Evolutionary conservation across 208 protist species (phyloP).

Genomic region (Tritrichomonas musculus): DNA sequence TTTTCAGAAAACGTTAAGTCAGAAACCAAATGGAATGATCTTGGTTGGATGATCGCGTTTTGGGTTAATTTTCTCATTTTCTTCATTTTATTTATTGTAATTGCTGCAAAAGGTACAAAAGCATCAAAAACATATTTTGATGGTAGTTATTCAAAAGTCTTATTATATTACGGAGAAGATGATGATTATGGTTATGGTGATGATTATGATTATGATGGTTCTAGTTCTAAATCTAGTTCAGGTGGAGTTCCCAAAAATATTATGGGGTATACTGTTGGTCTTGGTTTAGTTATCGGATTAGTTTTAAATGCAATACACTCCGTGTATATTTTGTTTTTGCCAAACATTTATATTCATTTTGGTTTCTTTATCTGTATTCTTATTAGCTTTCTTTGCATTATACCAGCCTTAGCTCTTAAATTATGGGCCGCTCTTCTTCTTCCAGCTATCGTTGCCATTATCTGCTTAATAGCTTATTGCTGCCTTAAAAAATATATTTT

Average conservation of each 20-base stretch:
- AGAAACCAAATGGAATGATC: not conserved
- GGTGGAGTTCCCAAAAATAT: not conserved
- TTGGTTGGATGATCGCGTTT: not conserved
- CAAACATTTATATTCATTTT: not conserved
- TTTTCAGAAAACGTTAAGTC: conserved; percentile 4
- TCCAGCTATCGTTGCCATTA: not conserved
- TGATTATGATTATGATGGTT: too few species aligned
- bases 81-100: not conserved
- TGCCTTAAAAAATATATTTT: not conserved
- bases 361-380: not conserved
- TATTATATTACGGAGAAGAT: too few species aligned
- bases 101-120: not conserved
- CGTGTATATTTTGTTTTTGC: not conserved
- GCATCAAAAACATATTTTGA: too few species aligned
- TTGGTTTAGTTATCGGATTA: not conserved
- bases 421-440: not conserved
- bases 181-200: too few species aligned
- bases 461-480: not conserved
- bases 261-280: not conserved
- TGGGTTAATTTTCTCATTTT: not conserved
- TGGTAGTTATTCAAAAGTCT: too few species aligned
- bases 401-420: not conserved
- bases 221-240: not conserved
- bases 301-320: not conserved
- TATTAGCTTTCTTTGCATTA: not conserved